These are phyloP conservation scores for Ensete ventricosum DNA, from an alignment of 176 grass and related monocot species.

Conservation along the genomic window DNA sequence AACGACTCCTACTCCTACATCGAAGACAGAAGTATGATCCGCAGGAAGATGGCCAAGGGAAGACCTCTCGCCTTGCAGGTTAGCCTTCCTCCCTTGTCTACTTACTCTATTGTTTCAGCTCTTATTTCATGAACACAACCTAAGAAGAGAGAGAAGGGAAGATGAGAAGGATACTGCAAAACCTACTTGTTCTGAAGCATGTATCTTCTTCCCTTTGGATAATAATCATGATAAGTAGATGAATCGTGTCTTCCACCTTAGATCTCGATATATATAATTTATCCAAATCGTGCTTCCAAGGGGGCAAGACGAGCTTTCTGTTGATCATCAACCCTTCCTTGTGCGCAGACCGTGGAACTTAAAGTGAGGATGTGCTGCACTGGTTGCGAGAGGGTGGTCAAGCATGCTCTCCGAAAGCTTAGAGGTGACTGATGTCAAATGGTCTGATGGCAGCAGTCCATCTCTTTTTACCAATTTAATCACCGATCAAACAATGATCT, in stretches of 20 bases:
- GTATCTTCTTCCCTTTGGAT: too few relatives aligned
- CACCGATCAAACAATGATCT: too few relatives aligned
- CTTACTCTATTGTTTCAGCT: not conserved
- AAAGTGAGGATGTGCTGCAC: slow-evolving; percentile 71
- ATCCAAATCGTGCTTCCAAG: too few relatives aligned
- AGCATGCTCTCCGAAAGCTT: slow-evolving; percentile 40
- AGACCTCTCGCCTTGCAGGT: slow-evolving; percentile 16
- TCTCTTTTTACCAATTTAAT: too few relatives aligned
- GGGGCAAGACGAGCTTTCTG: not conserved
- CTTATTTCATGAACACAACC: not conserved
- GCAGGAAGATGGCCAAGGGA: slow-evolving; percentile 14
- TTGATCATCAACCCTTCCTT: not conserved
- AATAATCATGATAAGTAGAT: not conserved
- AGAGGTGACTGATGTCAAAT: slow-evolving; percentile 25
- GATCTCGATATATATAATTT: not conserved
- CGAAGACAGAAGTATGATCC: not conserved
- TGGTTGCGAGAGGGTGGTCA: slow-evolving; percentile 53
- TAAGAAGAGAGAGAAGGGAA: too few relatives aligned
- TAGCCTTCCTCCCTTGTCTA: not conserved
- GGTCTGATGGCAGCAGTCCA: too few relatives aligned
- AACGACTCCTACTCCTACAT: not conserved
- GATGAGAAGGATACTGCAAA: not conserved
- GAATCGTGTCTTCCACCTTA: not conserved
- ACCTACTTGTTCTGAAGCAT: too few relatives aligned
- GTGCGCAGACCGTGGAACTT: slow-evolving; percentile 59